phyloP scores from a whole-genome alignment of 148 eudicot genomes.

The Cornus suecica region DNA sequence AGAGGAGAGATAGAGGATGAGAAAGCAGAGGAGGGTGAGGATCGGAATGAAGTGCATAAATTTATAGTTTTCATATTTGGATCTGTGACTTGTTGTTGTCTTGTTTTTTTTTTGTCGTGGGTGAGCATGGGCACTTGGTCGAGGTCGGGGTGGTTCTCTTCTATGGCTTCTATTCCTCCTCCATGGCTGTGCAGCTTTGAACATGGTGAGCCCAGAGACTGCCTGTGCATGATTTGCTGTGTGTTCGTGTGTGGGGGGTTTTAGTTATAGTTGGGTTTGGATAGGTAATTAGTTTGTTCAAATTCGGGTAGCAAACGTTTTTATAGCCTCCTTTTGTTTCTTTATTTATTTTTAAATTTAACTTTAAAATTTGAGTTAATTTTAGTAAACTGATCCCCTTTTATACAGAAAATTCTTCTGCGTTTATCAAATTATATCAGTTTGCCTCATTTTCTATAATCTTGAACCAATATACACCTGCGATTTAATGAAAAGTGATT shows the following conservation, averaged over 20 bases:
- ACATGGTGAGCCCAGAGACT: conserved; percentile 57
- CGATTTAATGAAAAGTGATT: too few species aligned
- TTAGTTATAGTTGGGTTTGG: too few species aligned
- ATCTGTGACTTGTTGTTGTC: conserved; percentile 49
- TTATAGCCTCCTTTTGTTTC: too few species aligned
- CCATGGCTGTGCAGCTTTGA: conserved; percentile 31
- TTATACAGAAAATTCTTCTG: too few species aligned
- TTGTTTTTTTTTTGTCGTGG: conserved; percentile 11
- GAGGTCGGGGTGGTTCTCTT: conserved; percentile 21
- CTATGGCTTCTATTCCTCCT: conserved; percentile 4
- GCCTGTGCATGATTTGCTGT: conserved; percentile 50
- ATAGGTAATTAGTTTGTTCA: too few species aligned
- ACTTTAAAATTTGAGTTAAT: too few species aligned
- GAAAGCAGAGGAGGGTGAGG: conserved; percentile 61
- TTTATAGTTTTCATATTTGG: conserved; percentile 27
- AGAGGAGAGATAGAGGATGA: conserved; percentile 74
- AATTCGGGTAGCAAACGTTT: too few species aligned
- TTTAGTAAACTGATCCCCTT: too few species aligned
- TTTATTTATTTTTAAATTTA: too few species aligned
- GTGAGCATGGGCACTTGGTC: conserved; percentile 21
- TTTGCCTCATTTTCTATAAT: too few species aligned
- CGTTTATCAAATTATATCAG: too few species aligned
- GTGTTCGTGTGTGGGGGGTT: not conserved
- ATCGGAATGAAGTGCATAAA: conserved; percentile 69
- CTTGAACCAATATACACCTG: too few species aligned